Base-by-base conservation (phyloP, 192 early-diverging fungal species). In the Coemansia sp. region DNA sequence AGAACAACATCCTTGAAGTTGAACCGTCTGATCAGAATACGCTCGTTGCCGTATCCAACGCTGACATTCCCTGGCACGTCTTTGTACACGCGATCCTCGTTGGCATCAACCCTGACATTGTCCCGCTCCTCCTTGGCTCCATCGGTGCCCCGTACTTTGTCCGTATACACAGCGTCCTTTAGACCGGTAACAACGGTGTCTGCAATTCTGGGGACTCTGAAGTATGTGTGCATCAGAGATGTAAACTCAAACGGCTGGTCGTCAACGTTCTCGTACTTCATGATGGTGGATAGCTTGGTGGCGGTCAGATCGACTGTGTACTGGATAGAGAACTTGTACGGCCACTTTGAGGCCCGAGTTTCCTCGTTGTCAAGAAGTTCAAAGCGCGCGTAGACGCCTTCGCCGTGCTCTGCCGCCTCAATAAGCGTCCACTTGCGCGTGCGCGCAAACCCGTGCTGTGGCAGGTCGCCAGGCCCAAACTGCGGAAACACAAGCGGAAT, bases 171-270 rank as follows among this genome's bases (percentile, higher is more conserved):
- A 9, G 68, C 59, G n/a, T 86, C 84, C n/a, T 74, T 76, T 17
- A 98, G 85, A 2, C 92, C 91, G 32, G 71, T 45, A 5, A 98
- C 88, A 25, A 67, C 63, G 1, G 89, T 86, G 32, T 79, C 67
- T 16, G 74, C 76, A 58, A 94, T 88, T 75, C 92, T 86, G 14
- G 86, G 79, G 49, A 92, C 86, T 12, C 77, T 69, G 64, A 95
- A 90, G 76, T 99, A 99, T 14, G 95, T 95, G 77, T 99, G 96
- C 68, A 98, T 81, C n/a, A 99, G 87, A 37, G 90, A 77, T 17
- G 94, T 95, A 71, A 99, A 97, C 58, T 87, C 85, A 63, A 94
- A 95, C 22, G 86, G 65, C 46, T 74, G 68, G 25, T 67, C 69
- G 43, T 90, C 94, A 39, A 88, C 77, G 78, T 99, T 99, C 66